phyloP scores from a whole-genome alignment of 2,329 filamentous ascomycete genomes.

The Daldinia sp. region DNA sequence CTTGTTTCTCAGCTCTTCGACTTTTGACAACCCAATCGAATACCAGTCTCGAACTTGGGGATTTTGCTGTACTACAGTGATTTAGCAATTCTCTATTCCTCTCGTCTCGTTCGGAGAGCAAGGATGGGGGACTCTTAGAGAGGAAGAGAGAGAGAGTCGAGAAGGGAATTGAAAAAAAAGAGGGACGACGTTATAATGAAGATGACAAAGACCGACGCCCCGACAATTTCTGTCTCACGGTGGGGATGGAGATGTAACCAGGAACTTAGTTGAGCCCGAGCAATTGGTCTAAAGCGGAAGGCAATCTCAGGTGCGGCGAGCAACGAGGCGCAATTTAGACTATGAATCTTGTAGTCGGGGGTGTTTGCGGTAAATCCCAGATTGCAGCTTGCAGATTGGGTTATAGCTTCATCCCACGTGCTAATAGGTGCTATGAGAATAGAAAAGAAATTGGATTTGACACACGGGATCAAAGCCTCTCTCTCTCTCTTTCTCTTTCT shows the following conservation, averaged over 20 bases:
- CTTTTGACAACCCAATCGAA: slow-evolving; percentile 13
- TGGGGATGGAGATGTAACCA: slow-evolving; percentile 8
- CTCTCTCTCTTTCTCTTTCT: neutral
- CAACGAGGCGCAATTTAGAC: slow-evolving; percentile 27
- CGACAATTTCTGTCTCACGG: slow-evolving; percentile 12
- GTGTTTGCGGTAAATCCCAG: slow-evolving; percentile 4
- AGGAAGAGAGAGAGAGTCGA: neutral
- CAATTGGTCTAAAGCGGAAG: slow-evolving; percentile 20
- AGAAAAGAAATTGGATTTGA: slow-evolving; percentile 28
- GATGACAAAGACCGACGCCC: slow-evolving; percentile 14
- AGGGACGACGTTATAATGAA: slow-evolving; percentile 8
- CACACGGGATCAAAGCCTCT: slow-evolving; percentile 26
- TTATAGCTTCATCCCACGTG: slow-evolving; percentile 34
- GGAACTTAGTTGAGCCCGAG: slow-evolving; percentile 15
- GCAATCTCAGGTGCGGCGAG: slow-evolving; percentile 16
- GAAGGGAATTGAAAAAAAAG: slow-evolving; percentile 8
- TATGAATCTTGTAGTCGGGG: slow-evolving; percentile 21
- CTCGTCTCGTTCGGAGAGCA: slow-evolving; percentile 22
- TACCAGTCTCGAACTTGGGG: slow-evolving; percentile 12
- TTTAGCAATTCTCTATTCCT: slow-evolving; percentile 13
- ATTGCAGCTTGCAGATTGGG: neutral
- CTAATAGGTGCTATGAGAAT: slow-evolving; percentile 14
- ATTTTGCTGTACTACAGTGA: slow-evolving; percentile 11
- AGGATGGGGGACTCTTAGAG: neutral
- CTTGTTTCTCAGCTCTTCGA: slow-evolving; percentile 17